Base-by-base conservation (phyloP, 768 basidiomycete species). In the Butyriboletus loyo region DNA sequence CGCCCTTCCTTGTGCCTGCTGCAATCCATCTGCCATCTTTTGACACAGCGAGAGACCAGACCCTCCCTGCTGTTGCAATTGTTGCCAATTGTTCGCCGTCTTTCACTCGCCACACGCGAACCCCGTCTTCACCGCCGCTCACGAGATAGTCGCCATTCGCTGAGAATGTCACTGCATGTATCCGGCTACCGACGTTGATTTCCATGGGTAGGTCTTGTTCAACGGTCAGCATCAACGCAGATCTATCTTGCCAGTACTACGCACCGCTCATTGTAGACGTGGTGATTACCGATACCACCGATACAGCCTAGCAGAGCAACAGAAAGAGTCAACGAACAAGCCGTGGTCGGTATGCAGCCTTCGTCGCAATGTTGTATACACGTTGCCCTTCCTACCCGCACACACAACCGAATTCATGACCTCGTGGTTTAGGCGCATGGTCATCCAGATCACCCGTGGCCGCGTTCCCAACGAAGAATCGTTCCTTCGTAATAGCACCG, bases 1-100 rank as follows among this genome's bases (percentile, higher is more conserved):
- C 3, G 9, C 42, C 28, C 2, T 0, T 0, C 5, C 2, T 1
- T 11, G 39, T 37, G 5, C 55, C 55, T 2, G 46, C 46, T 17
- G 36, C 55, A n/a, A 56, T 56, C 36, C 43, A 53, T 15, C 21
- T n/a, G 8, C 45, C 45, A 7, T 55, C 40, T 5, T 28, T 53
- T 0, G 54, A 43, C 3, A 46, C 35, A 32, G 45, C 40, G 7
- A 55, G n/a, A 43, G 30, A 42, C 3, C 1, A 1, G 10, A 55
- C 22, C 17, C 0, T 0, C 17, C 4, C 0, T 10, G 14, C 2
- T 7, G 21, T 4, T 7, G 13, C 4, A 25, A 24, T 28, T 4
- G 7, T 27, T 19, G 19, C 17, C 22, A 38, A 7, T n/a, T 21
- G 1, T 14, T 40, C 7, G 5, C 50, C 43, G 5, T 35, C 53